Evolutionary conservation across 768 basidiomycete species (phyloP), one percentile per base, ranked within the genome.

Genomic region (Cystoderma amianthinum): DNA sequence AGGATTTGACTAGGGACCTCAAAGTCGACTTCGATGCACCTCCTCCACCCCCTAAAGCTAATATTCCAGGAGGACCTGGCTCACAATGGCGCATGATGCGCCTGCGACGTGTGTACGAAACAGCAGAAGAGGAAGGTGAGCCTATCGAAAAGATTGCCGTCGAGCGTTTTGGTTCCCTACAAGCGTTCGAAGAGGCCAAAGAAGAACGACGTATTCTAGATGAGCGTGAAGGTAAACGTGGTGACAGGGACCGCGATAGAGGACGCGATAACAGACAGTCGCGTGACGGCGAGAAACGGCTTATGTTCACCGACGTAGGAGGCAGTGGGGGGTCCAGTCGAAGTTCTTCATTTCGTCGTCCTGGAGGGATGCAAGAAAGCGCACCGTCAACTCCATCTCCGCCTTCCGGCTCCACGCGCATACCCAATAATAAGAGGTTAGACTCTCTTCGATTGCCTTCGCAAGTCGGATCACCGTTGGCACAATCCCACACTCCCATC

Each of bases 61-160:
- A 67, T 41, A 78, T 75, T 0, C 90, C 92, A 0, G 95, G 95
- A 2, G 92, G 91, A 2, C 86, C 93, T 3, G 95, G 95, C 9
- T 91, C 90, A 2, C 82, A 80, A 55, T 99, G 96, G 95, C 82
- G 96, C 12, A 98, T 98, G 96, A 92, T 89, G 82, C 91, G 93
- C 51, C 76, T 99, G 0, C 78, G 82, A 30, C 75, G 88, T 12
- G 84, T 91, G 1, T 94, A 90, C 55, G 95, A 98, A 57, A 76
- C 86, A 2, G 91, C 87, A 0, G 82, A 90, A 44, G 94, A 97
- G 53, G 91, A 94, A 59, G 75, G 77, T 4, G 62, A 69, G 3
- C 55, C 80, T 0, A 57, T 90, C 9, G 83, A 89, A 49, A 76
- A 92, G 44, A 76, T 98, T 21, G 95, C 85, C 0, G 48, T 88